Evolutionary conservation across 2,329 filamentous ascomycete genomes (phyloP), one percentile per base, ranked within the genome.

Genomic region (Cryphonectria parasitica): DNA sequence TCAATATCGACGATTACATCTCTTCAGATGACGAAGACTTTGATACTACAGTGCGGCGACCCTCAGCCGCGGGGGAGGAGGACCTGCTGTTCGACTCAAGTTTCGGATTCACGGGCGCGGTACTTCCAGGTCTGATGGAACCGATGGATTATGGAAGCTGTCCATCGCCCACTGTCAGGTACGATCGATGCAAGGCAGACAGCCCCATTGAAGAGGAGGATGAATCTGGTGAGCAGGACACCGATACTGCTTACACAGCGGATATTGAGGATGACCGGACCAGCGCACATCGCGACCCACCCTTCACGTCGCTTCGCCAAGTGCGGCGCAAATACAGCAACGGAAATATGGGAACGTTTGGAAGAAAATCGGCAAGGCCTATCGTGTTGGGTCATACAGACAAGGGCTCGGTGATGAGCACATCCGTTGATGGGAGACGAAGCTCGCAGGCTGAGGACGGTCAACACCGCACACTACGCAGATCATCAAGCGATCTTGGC

Each of bases 1-100:
- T 81, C 74, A 81, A 81, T 70, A 80, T 82, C 10, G 80, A 82
- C 69, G 80, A 82, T 71, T 80, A 81, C 70, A 52, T 81, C 22
- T 81, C 80, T 0, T 79, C 79, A 0, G 81, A 83, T 66, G 78
- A 77, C 22, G 81, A 82, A 11, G 75, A 73, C 71, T 39, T 7
- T 66, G 45, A 62, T 64, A 49, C 10, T 13, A 31, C 1, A 56
- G 45, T 63, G 7, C 41, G 74, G n/a, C 66, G 74, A 43, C 60
- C 75, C 39, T 74, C 75, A 2, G 76, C 74, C 13, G 77, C 77
- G 17, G 77, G 78, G 28, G 82, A 82, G 58, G 80, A 82, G 63
- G 77, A 78, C 5, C 75, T 83, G 0, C 73, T 83, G 0, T 82
- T 83, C 70, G 76, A 80, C 13, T 67, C 61, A 0, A 79, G 81